Conservation (phyloP, 306 rosid species). For the Clitoria ternatea region DNA sequence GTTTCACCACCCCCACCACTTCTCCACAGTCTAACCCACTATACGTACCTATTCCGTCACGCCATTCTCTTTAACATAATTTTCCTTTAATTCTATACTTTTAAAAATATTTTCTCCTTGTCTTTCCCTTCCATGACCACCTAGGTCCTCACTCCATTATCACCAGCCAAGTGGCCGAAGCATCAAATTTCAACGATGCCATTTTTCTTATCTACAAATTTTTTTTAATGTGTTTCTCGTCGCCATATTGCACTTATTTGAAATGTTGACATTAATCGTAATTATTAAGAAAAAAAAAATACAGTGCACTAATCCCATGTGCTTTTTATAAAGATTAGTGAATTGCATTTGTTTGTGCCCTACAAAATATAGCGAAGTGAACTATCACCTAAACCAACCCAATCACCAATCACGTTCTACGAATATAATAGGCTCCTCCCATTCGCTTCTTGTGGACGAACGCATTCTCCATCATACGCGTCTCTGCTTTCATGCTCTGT, state of each 20-base stretch:
- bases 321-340: slow-evolving; percentile 25
- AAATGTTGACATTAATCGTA: slow-evolving; percentile 5
- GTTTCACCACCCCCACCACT: slow-evolving; percentile 40
- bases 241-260: not conserved
- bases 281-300: not conserved
- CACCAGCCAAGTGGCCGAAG: slow-evolving; percentile 25
- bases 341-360: slow-evolving; percentile 30
- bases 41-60: slow-evolving; percentile 18
- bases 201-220: not conserved
- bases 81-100: not conserved
- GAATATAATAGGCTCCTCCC: slow-evolving; percentile 28
- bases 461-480: slow-evolving; percentile 25
- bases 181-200: slow-evolving; percentile 29
- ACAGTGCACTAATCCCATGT: not conserved
- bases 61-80: slow-evolving; percentile 29
- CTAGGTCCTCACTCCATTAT: slow-evolving; percentile 13
- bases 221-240: not conserved
- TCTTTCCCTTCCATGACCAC: slow-evolving; percentile 11
- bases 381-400: slow-evolving; percentile 38
- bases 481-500: not conserved
- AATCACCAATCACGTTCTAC: slow-evolving; percentile 27
- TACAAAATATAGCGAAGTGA: slow-evolving; percentile 30
- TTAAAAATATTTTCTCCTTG: not conserved
- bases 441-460: slow-evolving; percentile 30
- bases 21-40: slow-evolving; percentile 42